These are phyloP conservation scores for Asterophora parasitica DNA, from an alignment of 768 basidiomycete genomes.

Conservation along the genomic window DNA sequence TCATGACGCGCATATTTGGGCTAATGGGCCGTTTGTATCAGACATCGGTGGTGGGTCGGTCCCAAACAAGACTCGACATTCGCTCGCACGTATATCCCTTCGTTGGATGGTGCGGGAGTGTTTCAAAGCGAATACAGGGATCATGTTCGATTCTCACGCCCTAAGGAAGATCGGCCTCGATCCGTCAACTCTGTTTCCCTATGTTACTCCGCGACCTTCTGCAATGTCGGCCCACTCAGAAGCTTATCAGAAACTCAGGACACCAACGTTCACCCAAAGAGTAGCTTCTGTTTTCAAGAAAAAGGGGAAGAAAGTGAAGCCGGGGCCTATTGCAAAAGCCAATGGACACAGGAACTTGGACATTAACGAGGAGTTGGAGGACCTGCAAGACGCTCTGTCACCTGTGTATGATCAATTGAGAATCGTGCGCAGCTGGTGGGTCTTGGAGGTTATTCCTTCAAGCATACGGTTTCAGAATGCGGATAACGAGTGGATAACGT, in stretches of 20 bases:
- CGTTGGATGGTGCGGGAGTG: constrained; percentile 71
- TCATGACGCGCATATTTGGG: no score
- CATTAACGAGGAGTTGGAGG: constrained; percentile 44
- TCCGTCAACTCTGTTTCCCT: constrained; percentile 31
- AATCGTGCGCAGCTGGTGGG: constrained; percentile 48
- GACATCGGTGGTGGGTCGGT: constrained; percentile 60
- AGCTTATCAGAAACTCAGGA: neutral
- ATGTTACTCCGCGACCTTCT: constrained; percentile 29
- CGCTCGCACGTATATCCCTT: constrained; percentile 50
- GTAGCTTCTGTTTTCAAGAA: neutral
- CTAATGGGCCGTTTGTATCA: constrained; percentile 11
- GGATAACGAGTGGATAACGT: constrained; percentile 24
- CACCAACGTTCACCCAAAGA: neutral
- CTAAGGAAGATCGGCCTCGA: constrained; percentile 43
- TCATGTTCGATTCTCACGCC: constrained; percentile 50
- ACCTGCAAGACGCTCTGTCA: constrained; percentile 43
- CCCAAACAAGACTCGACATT: constrained; percentile 33
- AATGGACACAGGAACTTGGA: neutral
- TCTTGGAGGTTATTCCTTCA: constrained; percentile 44
- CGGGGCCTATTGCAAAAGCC: constrained; percentile 10
- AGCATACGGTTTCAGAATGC: constrained; percentile 29
- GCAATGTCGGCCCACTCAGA: constrained; percentile 17
- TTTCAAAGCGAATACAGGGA: constrained; percentile 51
- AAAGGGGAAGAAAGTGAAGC: constrained; percentile 4
- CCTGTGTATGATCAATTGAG: constrained; percentile 49